phyloP scores from a whole-genome alignment of 1,139 yeast genomes.

The Yamadazyma sp. region DNA sequence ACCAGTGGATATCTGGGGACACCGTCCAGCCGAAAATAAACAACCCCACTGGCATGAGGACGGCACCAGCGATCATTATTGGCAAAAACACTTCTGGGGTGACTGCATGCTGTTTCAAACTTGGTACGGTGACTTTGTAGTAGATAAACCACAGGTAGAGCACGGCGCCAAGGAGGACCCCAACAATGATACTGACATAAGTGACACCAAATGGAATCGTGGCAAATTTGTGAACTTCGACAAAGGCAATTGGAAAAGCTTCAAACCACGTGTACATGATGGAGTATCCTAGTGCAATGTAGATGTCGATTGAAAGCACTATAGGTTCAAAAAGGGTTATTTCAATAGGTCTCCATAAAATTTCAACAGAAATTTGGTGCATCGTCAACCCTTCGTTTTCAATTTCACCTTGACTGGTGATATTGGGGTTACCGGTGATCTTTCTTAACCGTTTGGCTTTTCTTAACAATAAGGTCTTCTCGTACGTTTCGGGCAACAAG shows the following conservation, averaged over 20 bases:
- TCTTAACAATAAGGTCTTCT: conserved; percentile 43
- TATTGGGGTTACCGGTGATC: conserved; percentile 40
- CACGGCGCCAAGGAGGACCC: conserved; percentile 21
- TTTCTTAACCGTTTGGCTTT: conserved; percentile 48
- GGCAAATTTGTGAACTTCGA: conserved; percentile 22
- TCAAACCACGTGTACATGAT: conserved; percentile 35
- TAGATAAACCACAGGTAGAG: conserved; percentile 22
- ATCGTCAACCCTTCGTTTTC: conserved; percentile 32
- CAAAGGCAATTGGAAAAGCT: conserved; percentile 32
- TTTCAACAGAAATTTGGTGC: conserved; percentile 21
- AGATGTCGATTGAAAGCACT: conserved; percentile 29
- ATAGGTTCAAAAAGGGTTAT: conserved; percentile 32
- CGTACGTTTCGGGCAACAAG: conserved; percentile 54
- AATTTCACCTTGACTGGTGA: conserved; percentile 44
- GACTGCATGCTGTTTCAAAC: conserved; percentile 34
- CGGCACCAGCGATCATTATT: conserved; percentile 38
- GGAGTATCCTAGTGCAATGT: conserved; percentile 31
- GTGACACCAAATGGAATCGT: conserved; percentile 28
- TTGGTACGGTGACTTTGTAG: conserved; percentile 25
- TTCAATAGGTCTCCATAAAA: conserved; percentile 33
- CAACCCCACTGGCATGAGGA: conserved; percentile 30
- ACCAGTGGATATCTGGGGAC: conserved; percentile 29
- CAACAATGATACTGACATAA: conserved; percentile 23
- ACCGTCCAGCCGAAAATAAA: conserved; percentile 36
- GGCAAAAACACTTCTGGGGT: conserved; percentile 64